Percentiles rank a stretch among this genome's conserved stretches.
These are phyloP conservation scores for Krasilnikovozyma curviuscula DNA, from an alignment of 768 basidiomycete species.

Conservation along the genomic window DNA sequence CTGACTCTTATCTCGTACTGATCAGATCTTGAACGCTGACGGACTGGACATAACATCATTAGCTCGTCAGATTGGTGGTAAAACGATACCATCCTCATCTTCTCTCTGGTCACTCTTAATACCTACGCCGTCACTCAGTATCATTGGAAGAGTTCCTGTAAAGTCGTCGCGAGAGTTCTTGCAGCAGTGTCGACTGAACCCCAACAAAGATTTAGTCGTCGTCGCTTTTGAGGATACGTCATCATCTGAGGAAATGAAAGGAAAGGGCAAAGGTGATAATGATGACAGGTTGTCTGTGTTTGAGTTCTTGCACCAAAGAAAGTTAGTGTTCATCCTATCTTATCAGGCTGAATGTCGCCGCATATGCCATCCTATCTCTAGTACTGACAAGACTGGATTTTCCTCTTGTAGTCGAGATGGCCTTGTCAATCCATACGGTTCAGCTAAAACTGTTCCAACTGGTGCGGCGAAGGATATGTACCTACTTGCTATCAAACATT, in stretches of 20 bases:
- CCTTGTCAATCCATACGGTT: slow-evolving; percentile 3
- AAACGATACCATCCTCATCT: too few species aligned
- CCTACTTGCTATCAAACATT: not conserved
- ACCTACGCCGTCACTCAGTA: not conserved
- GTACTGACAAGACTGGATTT: too few species aligned
- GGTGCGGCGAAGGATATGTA: slow-evolving; percentile 8
- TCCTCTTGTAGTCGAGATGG: slow-evolving; percentile 5
- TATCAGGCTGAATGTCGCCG: not conserved
- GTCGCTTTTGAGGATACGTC: slow-evolving; percentile 2
- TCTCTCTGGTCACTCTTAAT: not conserved
- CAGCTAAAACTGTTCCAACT: not conserved
- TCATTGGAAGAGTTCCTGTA: slow-evolving; percentile 4
- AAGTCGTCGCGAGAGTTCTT: slow-evolving; percentile 4
- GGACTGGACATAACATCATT: not conserved
- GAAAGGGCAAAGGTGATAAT: not conserved
- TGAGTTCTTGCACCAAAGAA: slow-evolving; percentile 1
- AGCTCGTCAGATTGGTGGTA: slow-evolving; percentile 6
- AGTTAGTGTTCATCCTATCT: slow-evolving; percentile 1
- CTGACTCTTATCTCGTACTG: not conserved
- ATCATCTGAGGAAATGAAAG: not conserved
- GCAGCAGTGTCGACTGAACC: slow-evolving; percentile 3
- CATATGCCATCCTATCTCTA: too few species aligned
- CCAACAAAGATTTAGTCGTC: slow-evolving; percentile 9
- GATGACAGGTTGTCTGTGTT: too few species aligned
- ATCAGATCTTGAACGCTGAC: slow-evolving; percentile 9